phyloP scores from a whole-genome alignment of 2,329 filamentous ascomycete species.

The Aspergillus transmontanensis region DNA sequence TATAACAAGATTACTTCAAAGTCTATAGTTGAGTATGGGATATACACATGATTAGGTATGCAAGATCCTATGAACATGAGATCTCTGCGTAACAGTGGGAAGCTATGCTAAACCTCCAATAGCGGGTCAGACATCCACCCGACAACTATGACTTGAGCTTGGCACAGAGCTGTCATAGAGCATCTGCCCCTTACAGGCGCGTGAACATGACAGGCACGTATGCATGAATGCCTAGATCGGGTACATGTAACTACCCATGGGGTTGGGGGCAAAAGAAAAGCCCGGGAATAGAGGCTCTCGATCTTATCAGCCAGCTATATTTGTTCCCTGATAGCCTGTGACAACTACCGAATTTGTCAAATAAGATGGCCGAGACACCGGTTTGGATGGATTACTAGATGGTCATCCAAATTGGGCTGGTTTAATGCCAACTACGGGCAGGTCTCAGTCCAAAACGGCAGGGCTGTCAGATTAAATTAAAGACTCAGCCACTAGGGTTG shows the following conservation, averaged over 20 bases:
- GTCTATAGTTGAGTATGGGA: neutral
- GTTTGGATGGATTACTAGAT: neutral
- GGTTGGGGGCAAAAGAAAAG: neutral
- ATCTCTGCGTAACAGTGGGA: neutral
- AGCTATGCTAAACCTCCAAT: neutral
- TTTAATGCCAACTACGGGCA: neutral
- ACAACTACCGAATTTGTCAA: neutral
- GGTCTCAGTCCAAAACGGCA: slow-evolving; percentile 1
- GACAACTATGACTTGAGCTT: neutral
- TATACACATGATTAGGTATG: too few relatives aligned
- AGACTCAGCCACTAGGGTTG: slow-evolving; percentile 1
- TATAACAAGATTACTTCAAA: too few relatives aligned
- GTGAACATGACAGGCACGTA: neutral
- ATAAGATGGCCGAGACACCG: neutral
- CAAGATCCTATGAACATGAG: too few relatives aligned
- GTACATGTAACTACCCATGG: neutral
- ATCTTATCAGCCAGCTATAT: neutral
- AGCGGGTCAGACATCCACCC: neutral
- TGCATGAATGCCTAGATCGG: neutral
- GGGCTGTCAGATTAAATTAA: slow-evolving; percentile 2
- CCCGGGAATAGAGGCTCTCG: neutral
- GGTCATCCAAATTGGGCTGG: neutral
- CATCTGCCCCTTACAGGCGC: neutral
- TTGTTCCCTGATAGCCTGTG: neutral
- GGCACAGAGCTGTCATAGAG: neutral